Base-by-base conservation (phyloP, 2,329 filamentous ascomycete genomes). In the Mycosphaerella sp. region DNA sequence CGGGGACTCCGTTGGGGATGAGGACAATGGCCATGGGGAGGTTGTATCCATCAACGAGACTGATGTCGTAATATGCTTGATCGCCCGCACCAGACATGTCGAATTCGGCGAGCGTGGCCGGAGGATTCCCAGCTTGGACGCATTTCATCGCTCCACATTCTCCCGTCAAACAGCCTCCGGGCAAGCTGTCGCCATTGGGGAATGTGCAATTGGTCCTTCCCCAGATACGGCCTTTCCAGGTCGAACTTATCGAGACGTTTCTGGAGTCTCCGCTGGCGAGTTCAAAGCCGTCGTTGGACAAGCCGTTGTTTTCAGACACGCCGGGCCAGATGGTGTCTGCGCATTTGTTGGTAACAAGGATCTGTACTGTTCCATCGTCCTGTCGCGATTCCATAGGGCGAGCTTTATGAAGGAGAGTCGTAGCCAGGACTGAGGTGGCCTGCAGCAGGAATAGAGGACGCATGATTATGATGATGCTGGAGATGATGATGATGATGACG, bases 191-290 rank as follows among this genome's bases (percentile, higher is more conserved):
- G 45, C 82, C 78, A 12, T 75, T 75, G 62, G 84, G 82, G 69
- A 90, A 89, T 39, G 80, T 87, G 72, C 89, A 95, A 67, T 93
- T 93, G 14, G 88, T 92, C 51, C 89, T 78, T 10, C 84, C 89
- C 89, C 88, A 93, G 29, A 93, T 76, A 51, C 89, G 81, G 8
- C 89, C 89, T 67, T 87, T 84, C 89, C 88, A 95, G 61, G 89
- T 81, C 47, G 79, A 74, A 9, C 83, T 80, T 23, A 93, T 86
- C 50, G 78, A 82, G 56, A 90, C 73, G 41, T 79, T 78, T 57
- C 71, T 80, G 51, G 78, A 82, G 34, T 78, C 73, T 43, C 84
- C 82, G 2, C 80, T 68, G 1, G 70, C 66, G 36, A 92, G 77
- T 64, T 82, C 78, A 66, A 92, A 93, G 7, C 66, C 89, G 17